Evolutionary conservation across 805 yeast species (phyloP), one percentile per base, ranked within the genome.

Genomic region (Sugiyamaella americana): DNA sequence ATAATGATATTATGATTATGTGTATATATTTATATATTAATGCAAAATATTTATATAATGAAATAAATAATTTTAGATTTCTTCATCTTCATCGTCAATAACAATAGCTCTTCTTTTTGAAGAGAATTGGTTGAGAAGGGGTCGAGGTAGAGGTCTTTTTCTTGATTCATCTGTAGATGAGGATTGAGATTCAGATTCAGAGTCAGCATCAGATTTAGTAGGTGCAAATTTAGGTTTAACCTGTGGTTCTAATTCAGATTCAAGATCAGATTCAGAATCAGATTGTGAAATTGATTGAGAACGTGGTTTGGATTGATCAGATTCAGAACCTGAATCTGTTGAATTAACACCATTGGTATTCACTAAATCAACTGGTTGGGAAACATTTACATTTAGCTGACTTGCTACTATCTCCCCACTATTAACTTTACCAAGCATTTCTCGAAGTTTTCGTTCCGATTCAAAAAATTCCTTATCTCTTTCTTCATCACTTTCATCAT

Each of bases 401-500:
- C 39, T 21, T 16, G 16, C 16, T 5, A 23, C 39, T 32, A 38
- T 13, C 26, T 19, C n/a, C n/a, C 32, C 32, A 26, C 32, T 26
- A 26, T 26, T 26, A 26, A 13, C 32, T 13, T 26, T 26, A 13
- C 32, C 13, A 26, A 26, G 8, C 32, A 26, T 8, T 13, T 43
- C 48, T 13, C 56, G 51, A 8, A 58, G 65, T 47, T 66, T 62
- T 46, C 69, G 68, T 55, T 83, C 89, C 48, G 76, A 70, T 37
- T 63, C 79, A 58, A 75, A 82, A 57, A 82, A 82, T 24, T 55
- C 70, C 2, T 56, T 58, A 43, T 73, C 77, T 36, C 69, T 68
- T 40, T 79, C 86, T 11, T 70, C 78, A 55, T 80, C 86, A 3
- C 76, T 70, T 8, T 74, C 80, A 55, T 80, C 85, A 58, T 81